Conservation (phyloP, 179 eudicot genomes). For the Silene coronaria region DNA sequence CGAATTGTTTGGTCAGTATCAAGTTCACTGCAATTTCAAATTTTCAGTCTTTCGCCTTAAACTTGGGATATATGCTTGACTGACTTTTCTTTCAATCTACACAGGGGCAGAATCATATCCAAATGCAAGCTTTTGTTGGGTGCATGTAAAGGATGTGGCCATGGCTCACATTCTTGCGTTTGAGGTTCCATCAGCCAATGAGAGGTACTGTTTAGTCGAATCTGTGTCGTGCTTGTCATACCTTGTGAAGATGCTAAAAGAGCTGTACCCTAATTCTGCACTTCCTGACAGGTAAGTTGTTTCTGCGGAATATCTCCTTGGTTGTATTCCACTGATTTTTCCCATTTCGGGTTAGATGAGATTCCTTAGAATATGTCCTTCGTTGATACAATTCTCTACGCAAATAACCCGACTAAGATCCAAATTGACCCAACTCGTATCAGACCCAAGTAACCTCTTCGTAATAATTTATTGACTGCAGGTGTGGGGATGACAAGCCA, state of each 20-base stretch:
- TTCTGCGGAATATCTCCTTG: background rate
- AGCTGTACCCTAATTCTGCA: conserved; percentile 27
- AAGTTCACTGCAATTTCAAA: background rate
- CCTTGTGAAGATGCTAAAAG: conserved; percentile 27
- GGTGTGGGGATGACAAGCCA: no score
- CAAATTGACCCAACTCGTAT: no score
- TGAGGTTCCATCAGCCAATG: conserved; percentile 35
- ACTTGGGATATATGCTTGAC: background rate
- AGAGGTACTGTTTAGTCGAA: conserved; percentile 41
- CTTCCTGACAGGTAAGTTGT: conserved; percentile 38
- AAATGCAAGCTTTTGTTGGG: conserved; percentile 34
- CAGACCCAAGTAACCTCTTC: no score
- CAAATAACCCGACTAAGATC: no score
- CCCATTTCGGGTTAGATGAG: no score
- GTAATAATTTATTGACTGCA: no score
- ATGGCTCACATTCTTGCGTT: conserved; percentile 35
- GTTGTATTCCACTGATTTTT: no score
- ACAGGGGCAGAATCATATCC: conserved; percentile 33
- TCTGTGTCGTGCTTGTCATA: conserved; percentile 26
- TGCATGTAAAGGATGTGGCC: conserved; percentile 42
- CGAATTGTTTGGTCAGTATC: conserved; percentile 20
- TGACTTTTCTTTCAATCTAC: background rate
- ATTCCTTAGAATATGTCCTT: no score
- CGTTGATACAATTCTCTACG: no score
- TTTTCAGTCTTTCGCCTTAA: background rate